Evolutionary conservation across 2,329 filamentous ascomycete genomes (phyloP), one percentile per base, ranked within the genome.

Genomic region (Epichloe coenophiala): DNA sequence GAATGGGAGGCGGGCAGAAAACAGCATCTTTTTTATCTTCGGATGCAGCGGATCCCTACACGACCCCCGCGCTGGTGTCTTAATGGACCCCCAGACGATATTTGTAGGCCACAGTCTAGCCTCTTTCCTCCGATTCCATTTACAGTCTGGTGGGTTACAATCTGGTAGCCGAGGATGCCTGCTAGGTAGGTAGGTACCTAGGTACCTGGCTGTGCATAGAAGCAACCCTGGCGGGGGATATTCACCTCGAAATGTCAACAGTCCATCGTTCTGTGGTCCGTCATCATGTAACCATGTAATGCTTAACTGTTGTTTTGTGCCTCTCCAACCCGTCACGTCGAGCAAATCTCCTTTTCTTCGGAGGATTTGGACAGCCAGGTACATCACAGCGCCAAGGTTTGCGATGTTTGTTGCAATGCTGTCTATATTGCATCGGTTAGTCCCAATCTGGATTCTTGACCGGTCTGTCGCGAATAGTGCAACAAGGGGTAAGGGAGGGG

Each of bases 331-430:
- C 68, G 53, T 71, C 68, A 51, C 67, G 63, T 47, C 68, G 66
- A 11, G 68, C 68, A 51, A 71, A 71, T 17, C 62, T 63, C 49
- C 68, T 66, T 52, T 69, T 70, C 51, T 69, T 68, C 11, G 64
- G 63, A 8, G 65, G 65, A 40, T 71, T 71, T 12, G 68, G 68
- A 39, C 68, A 71, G 8, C 68, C 64, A 41, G 62, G 61, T 21
- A 66, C 50, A 40, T 64, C 61, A 56, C 68, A 71, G 21, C 64
- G 63, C 65, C 66, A 70, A 15, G 68, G 68, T 53, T 69, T 70
- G 27, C 65, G 61, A 53, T 71, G 68, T 45, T 71, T 71, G 57
- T 71, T 69, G 51, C 67, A 66, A 54, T 71, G 68, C 57, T 70
- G 68, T 48, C 68, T 71, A 55, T 52, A 48, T 15, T 13, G 31